Conservation (phyloP, 192 early-diverging fungal species). For the Spinellus fusiger region DNA sequence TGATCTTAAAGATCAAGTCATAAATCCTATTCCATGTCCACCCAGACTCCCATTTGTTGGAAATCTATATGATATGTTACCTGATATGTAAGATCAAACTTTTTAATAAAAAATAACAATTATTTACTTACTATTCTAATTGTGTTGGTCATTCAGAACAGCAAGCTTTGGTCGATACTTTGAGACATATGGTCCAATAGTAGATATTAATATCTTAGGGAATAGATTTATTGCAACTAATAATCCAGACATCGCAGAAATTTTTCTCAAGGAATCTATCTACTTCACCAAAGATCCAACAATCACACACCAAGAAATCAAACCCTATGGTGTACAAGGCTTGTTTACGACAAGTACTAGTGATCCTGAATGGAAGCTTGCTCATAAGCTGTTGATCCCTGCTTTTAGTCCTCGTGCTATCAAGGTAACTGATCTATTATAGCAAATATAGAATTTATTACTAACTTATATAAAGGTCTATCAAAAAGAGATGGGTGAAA, state of each 20-base stretch:
- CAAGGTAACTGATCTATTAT: slow-evolving; percentile 42
- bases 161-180: slow-evolving; percentile 22
- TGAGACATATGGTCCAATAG: slow-evolving; percentile 28
- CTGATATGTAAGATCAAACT: slow-evolving; percentile 8
- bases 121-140: not conserved
- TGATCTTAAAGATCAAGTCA: slow-evolving; percentile 1
- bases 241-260: slow-evolving; percentile 38
- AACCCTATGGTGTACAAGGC: slow-evolving; percentile 39
- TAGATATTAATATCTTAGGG: slow-evolving; percentile 21
- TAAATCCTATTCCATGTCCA: not conserved
- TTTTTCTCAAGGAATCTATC: slow-evolving; percentile 39
- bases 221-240: slow-evolving; percentile 17
- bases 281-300: slow-evolving; percentile 43
- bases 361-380: slow-evolving; percentile 48
- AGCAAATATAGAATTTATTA: not conserved
- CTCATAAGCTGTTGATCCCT: slow-evolving; percentile 55
- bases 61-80: slow-evolving; percentile 20
- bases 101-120: not conserved
- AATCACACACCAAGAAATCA: slow-evolving; percentile 33
- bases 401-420: slow-evolving; percentile 41
- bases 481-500: slow-evolving; percentile 36
- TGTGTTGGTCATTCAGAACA: not conserved
- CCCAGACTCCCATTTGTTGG: slow-evolving; percentile 14
- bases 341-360: slow-evolving; percentile 44
- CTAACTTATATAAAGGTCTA: slow-evolving; percentile 13